Percentiles rank a stretch among this genome's conserved stretches.
Evolutionary conservation across 805 yeast species (phyloP).

Genomic region (Clavispora asparagi): DNA sequence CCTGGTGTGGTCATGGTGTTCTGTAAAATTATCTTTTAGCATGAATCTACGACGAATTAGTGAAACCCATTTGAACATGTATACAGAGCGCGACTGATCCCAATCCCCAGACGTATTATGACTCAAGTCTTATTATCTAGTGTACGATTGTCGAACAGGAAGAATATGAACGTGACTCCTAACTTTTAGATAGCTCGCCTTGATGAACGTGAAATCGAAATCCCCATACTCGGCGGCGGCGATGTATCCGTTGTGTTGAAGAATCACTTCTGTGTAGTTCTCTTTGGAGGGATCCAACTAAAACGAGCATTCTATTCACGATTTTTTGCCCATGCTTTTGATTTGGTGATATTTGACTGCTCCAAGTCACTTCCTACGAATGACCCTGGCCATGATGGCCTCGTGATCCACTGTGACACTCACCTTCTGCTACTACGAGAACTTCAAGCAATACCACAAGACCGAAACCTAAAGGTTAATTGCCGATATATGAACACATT

Average conservation of each 20-base stretch:
- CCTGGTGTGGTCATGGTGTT: background rate
- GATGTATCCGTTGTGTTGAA: conserved; percentile 1
- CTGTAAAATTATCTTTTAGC: background rate
- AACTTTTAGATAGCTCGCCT: background rate
- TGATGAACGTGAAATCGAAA: background rate
- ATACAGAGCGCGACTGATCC: background rate
- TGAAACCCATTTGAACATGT: background rate
- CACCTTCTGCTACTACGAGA: background rate
- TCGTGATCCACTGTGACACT: background rate
- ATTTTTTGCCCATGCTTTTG: background rate
- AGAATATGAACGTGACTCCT: background rate
- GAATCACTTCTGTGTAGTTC: conserved; percentile 8
- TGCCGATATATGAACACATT: conserved; percentile 15
- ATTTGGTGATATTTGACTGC: background rate
- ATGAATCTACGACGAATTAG: background rate
- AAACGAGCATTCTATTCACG: conserved; percentile 9
- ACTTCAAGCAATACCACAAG: conserved; percentile 2
- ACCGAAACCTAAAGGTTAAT: background rate
- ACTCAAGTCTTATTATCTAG: background rate
- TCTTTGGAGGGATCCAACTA: conserved; percentile 6
- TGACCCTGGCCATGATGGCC: background rate
- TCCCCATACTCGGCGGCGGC: background rate
- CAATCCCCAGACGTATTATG: background rate
- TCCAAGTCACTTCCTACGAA: background rate
- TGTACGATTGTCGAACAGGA: background rate